Percentiles rank a stretch among this genome's conserved stretches.
Conservation (phyloP, 2,329 filamentous ascomycete species). For the Macrophomina pseudophaseolina region DNA sequence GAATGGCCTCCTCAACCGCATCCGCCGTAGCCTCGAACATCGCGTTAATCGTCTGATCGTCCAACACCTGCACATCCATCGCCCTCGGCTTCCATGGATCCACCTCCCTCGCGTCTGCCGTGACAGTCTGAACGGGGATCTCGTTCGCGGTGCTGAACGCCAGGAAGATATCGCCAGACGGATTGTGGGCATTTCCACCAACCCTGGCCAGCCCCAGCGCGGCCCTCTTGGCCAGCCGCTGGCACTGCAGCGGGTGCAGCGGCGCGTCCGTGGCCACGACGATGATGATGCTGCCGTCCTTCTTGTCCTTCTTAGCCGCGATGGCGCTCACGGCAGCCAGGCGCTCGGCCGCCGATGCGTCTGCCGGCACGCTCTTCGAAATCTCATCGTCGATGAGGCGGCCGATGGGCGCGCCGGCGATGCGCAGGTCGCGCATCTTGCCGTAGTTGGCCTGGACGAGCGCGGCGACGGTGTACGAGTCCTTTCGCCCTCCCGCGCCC, state of each 20-base stretch:
- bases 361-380: slow-evolving; percentile 39
- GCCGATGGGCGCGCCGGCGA: slow-evolving; percentile 67
- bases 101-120: slow-evolving; percentile 31
- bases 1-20: slow-evolving; percentile 68
- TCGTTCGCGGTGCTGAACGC: slow-evolving; percentile 68
- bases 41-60: slow-evolving; percentile 65
- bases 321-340: slow-evolving; percentile 38
- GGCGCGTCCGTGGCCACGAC: slow-evolving; percentile 66
- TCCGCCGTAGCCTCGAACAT: slow-evolving; percentile 68
- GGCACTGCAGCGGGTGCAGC: slow-evolving; percentile 62
- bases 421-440: slow-evolving; percentile 58
- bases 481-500: slow-evolving; percentile 8
- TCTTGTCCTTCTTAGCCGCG: slow-evolving; percentile 52
- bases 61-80: slow-evolving; percentile 56
- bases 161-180: slow-evolving; percentile 70
- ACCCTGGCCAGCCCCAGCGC: slow-evolving; percentile 66
- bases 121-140: slow-evolving; percentile 51
- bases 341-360: slow-evolving; percentile 37
- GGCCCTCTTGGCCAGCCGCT: slow-evolving; percentile 64
- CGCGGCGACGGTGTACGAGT: slow-evolving; percentile 63
- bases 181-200: slow-evolving; percentile 66
- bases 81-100: slow-evolving; percentile 47
- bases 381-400: slow-evolving; percentile 57
- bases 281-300: slow-evolving; percentile 67
- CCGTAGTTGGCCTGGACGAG: slow-evolving; percentile 72